These are phyloP conservation scores for Centaurea solstitialis DNA, from an alignment of 129 eudicot genomes.

Conservation along the genomic window DNA sequence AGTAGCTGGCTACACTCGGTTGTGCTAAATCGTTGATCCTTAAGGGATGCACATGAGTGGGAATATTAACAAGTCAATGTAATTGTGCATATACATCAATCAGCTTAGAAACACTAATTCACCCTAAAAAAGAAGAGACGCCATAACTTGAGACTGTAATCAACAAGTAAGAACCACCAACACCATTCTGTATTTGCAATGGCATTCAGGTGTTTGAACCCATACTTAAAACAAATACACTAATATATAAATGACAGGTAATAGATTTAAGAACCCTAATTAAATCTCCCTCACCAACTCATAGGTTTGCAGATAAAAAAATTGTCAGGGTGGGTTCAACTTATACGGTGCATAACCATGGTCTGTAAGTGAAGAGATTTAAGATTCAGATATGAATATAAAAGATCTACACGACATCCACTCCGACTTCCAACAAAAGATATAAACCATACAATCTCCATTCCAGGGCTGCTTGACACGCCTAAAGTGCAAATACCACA, in stretches of 20 bases:
- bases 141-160: not conserved
- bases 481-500: not conserved
- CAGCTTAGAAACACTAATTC: slow-evolving; percentile 27
- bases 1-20: not conserved
- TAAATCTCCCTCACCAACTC: slow-evolving; percentile 1
- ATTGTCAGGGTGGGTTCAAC: not conserved
- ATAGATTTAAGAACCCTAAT: not conserved
- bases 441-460: not conserved
- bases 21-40: not conserved
- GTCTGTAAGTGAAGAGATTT: not conserved
- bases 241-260: not conserved
- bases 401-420: not conserved
- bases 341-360: not conserved
- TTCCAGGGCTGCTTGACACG: not conserved
- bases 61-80: not conserved
- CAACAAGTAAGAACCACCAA: not conserved
- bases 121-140: slow-evolving; percentile 1
- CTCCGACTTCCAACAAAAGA: not conserved
- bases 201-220: slow-evolving; percentile 7
- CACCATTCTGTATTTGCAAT: slow-evolving; percentile 10
- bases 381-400: not conserved
- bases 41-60: not conserved
- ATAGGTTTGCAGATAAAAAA: not conserved
- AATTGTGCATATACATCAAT: not conserved
- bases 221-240: not conserved